phyloP scores from a whole-genome alignment of 768 basidiomycete genomes.

The Candolleomyces aberdarensis region DNA sequence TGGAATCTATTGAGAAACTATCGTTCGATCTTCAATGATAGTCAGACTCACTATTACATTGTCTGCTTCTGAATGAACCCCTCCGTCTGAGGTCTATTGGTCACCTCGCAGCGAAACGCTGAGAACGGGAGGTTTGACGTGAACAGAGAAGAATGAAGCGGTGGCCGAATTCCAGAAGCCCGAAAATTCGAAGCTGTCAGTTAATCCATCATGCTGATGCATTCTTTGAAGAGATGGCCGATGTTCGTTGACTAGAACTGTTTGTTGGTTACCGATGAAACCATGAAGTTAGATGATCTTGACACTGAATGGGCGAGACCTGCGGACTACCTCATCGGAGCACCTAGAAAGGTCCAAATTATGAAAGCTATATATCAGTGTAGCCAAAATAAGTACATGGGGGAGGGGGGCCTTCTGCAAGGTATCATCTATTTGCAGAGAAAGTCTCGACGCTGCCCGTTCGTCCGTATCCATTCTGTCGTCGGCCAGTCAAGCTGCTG shows the following conservation, averaged over 20 bases:
- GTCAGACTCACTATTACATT: no score
- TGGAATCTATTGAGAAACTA: no score
- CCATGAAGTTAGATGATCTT: not conserved
- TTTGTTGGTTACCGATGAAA: conserved; percentile 3
- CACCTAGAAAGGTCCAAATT: not conserved
- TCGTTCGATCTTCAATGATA: no score
- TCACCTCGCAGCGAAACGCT: not conserved
- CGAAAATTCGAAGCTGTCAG: not conserved
- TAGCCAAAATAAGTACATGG: not conserved
- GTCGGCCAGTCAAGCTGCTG: conserved; percentile 19
- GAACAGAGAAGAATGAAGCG: not conserved
- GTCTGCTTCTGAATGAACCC: not conserved
- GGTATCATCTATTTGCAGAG: conserved; percentile 9
- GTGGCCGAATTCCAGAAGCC: conserved; percentile 3
- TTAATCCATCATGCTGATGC: not conserved
- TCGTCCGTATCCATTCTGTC: conserved; percentile 16
- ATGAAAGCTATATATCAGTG: not conserved
- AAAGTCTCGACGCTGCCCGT: conserved; percentile 22
- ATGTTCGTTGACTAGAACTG: not conserved
- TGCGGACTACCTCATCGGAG: not conserved
- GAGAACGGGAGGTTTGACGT: conserved; percentile 4
- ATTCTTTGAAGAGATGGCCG: conserved; percentile 6
- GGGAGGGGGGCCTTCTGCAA: not conserved
- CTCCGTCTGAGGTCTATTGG: no score
- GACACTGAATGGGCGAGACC: not conserved